Evolutionary conservation across 1,284 basidiomycete species (phyloP).

Genomic region (Moesziomyces globuligerus): DNA sequence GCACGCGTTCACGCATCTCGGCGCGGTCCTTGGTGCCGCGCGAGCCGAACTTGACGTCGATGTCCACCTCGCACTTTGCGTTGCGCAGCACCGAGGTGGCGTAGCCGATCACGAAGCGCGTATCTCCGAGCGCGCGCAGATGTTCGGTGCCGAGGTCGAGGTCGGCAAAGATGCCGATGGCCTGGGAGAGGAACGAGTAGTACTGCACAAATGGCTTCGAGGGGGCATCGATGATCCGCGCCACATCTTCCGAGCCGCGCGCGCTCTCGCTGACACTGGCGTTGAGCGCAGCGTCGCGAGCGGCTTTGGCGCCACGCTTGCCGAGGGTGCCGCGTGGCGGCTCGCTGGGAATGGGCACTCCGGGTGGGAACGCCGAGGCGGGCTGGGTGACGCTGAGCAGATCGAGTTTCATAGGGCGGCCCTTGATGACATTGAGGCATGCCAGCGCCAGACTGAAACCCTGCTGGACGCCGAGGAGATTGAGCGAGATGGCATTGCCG

Average conservation of each 20-base stretch:
- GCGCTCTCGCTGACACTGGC: conserved; percentile 9
- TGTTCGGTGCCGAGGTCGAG: conserved; percentile 80
- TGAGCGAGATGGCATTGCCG: conserved; percentile 82
- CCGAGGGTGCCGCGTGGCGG: conserved; percentile 3
- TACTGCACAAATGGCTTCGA: conserved; percentile 66
- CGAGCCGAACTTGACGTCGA: conserved; percentile 59
- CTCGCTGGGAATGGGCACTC: conserved; percentile 25
- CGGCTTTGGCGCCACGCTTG: conserved; percentile 13
- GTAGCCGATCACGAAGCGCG: conserved; percentile 85
- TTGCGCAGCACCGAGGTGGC: conserved; percentile 70
- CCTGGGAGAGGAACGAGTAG: conserved; percentile 89
- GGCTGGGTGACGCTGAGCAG: conserved; percentile 81
- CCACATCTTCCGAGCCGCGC: conserved; percentile 33
- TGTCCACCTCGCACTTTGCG: conserved; percentile 51
- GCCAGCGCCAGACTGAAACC: conserved; percentile 71
- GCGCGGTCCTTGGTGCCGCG: conserved; percentile 45
- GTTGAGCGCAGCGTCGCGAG: conserved; percentile 9
- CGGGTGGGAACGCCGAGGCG: conserved; percentile 56
- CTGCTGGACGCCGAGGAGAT: conserved; percentile 71
- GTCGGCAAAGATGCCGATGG: conserved; percentile 90
- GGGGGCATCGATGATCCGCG: conserved; percentile 34
- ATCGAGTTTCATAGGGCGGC: conserved; percentile 78
- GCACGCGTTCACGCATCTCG: conserved; percentile 56
- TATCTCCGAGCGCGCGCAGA: conserved; percentile 91
- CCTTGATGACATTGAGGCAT: conserved; percentile 87